These are phyloP conservation scores for Mortierella antarctica DNA, from an alignment of 192 early-diverging fungal species.

Conservation along the genomic window DNA sequence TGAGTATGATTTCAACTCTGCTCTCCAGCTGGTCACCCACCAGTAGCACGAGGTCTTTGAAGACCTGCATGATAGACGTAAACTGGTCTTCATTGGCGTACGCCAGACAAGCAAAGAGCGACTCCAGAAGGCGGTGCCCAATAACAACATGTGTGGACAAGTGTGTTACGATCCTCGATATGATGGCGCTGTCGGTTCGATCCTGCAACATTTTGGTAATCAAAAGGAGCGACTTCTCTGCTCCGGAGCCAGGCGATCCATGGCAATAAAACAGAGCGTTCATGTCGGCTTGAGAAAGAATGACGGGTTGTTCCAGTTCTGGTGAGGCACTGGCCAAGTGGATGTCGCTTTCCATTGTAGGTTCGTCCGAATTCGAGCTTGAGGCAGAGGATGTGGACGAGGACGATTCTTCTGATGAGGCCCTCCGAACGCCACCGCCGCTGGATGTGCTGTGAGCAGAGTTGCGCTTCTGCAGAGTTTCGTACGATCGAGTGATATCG, in stretches of 20 bases:
- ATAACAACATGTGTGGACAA: constrained; percentile 20
- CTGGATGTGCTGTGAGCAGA: not conserved
- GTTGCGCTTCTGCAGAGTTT: constrained; percentile 4
- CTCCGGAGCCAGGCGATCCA: not conserved
- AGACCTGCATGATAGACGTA: constrained; percentile 28
- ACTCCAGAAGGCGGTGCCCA: constrained; percentile 23
- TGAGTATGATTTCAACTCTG: constrained; percentile 31
- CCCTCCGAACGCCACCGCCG: constrained; percentile 4
- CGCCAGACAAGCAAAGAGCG: constrained; percentile 11
- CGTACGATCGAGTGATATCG: constrained; percentile 29
- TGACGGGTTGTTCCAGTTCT: not conserved
- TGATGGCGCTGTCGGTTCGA: constrained; percentile 23
- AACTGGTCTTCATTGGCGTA: constrained; percentile 47
- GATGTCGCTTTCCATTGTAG: constrained; percentile 3
- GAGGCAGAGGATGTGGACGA: constrained; percentile 25
- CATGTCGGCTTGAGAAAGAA: constrained; percentile 26
- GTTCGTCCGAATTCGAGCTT: constrained; percentile 32
- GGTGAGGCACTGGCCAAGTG: constrained; percentile 4
- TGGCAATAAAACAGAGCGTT: constrained; percentile 18
- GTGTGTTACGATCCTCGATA: constrained; percentile 32
- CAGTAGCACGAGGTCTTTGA: constrained; percentile 32
- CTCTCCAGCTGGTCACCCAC: constrained; percentile 15
- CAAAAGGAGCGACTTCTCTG: constrained; percentile 12
- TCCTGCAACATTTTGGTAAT: constrained; percentile 40
- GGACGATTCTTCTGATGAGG: constrained; percentile 8